Evolutionary conservation across 768 basidiomycete genomes (phyloP), one percentile per base, ranked within the genome.

Genomic region (Rhodotorula taiwanensis): DNA sequence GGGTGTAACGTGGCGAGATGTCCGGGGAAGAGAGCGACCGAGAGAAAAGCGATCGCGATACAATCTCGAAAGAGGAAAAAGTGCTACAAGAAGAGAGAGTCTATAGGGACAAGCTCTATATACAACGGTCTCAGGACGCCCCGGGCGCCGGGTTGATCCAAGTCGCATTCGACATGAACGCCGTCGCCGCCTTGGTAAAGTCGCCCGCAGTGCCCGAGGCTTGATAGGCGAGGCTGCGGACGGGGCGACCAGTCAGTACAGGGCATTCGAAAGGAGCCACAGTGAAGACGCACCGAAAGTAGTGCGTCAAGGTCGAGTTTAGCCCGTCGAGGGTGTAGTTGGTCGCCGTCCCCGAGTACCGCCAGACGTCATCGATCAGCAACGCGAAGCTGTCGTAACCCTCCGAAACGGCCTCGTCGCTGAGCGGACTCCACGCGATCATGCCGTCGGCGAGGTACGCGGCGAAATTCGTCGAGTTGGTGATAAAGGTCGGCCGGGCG

Each of bases 331-430:
- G 78, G 23, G 84, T 83, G 73, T 81, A 89, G 70, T 87, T 87
- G 52, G 87, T 77, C 7, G 82, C 83, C 20, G 78, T 75, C 15
- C 89, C 88, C n/a, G 79, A 74, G 72, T 86, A 89, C 68, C 85
- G 79, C 74, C 89, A 83, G 1, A 93, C 89, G 69, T 92, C 90
- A 72, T 92, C 88, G n/a, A 74, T 55, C 20, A 92, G 79, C 30
- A 92, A 80, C 0, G 83, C 78, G 71, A 88, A 89, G 9, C 87
- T 87, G 70, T 85, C 83, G 86, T 86, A 90, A 5, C 78, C 36
- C 18, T 60, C 54, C 2, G 20, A 7, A 8, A 2, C 13, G 23
- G 48, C 58, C 11, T 48, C 58, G 23, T 60, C 25, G n/a, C n/a
- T 44, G 11, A 84, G 75, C 2, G 73, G 73, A 34, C 76, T 77